A percentile compares a stretch with the other conserved stretches of the same genome.
phyloP scores from a whole-genome alignment of 306 rosid genomes.

The Glycine soja region DNA sequence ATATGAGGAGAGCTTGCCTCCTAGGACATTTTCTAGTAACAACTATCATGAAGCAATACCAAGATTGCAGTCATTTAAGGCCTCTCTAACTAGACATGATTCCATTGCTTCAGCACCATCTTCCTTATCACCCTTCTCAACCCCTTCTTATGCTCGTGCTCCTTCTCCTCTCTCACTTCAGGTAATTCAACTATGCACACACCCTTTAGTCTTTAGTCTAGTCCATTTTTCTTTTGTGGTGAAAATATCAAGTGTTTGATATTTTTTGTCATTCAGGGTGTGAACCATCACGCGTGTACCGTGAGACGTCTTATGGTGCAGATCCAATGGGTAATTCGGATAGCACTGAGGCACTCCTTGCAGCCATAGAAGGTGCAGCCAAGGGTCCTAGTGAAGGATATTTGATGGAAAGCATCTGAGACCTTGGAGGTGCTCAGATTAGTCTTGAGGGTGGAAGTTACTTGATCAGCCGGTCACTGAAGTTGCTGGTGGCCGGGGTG shows the following conservation, averaged over 20 bases:
- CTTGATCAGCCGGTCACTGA: slow-evolving; percentile 64
- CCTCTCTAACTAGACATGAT: slow-evolving; percentile 50
- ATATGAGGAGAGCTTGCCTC: slow-evolving; percentile 40
- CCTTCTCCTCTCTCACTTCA: slow-evolving; percentile 27
- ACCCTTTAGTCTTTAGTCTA: neutral
- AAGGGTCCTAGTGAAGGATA: slow-evolving; percentile 48
- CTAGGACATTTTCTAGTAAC: slow-evolving; percentile 28
- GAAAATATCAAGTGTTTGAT: slow-evolving; percentile 42
- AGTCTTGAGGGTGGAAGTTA: slow-evolving; percentile 84
- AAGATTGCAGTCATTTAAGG: slow-evolving; percentile 56
- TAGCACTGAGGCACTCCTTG: slow-evolving; percentile 72
- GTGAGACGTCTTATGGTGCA: slow-evolving; percentile 78
- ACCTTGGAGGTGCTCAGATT: slow-evolving; percentile 82
- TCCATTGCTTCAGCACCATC: slow-evolving; percentile 54
- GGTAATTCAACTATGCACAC: slow-evolving; percentile 47
- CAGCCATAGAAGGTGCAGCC: slow-evolving; percentile 71
- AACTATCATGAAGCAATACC: slow-evolving; percentile 43
- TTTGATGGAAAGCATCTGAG: slow-evolving; percentile 66
- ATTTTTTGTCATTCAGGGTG: slow-evolving; percentile 54
- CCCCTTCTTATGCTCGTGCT: slow-evolving; percentile 27
- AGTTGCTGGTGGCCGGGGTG: slow-evolving; percentile 61
- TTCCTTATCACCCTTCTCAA: slow-evolving; percentile 41
- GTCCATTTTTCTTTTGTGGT: neutral
- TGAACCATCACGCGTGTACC: slow-evolving; percentile 55
- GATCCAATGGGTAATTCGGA: slow-evolving; percentile 83